These are phyloP conservation scores for Pichia kudriavzevii DNA, from an alignment of 1,139 yeast genomes.

Conservation along the genomic window DNA sequence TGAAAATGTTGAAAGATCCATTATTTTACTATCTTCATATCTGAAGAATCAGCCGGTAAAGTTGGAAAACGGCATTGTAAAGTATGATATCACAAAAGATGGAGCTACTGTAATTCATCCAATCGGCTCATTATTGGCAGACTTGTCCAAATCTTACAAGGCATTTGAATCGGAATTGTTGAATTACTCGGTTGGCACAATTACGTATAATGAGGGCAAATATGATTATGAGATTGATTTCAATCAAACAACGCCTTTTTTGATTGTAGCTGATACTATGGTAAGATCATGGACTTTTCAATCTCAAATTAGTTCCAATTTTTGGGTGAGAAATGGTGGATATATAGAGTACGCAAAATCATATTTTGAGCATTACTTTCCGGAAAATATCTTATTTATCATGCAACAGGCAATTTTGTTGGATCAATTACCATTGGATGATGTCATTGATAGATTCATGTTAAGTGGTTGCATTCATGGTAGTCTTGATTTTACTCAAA, in stretches of 20 bases:
- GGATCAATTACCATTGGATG: constrained; percentile 36
- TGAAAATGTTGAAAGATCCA: constrained; percentile 21
- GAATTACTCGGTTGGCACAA: constrained; percentile 6
- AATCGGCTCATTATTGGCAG: constrained; percentile 46
- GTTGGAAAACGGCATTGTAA: constrained; percentile 11
- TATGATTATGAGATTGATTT: constrained; percentile 18
- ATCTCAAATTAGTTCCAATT: constrained; percentile 69
- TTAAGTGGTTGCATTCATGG: constrained; percentile 46
- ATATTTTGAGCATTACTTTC: constrained; percentile 41
- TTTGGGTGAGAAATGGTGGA: constrained; percentile 77
- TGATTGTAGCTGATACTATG: constrained; percentile 46
- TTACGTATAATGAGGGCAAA: neutral
- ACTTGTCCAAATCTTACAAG: constrained; percentile 32
- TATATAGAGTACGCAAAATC: constrained; percentile 41
- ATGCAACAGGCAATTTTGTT: constrained; percentile 46
- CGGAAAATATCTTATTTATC: constrained; percentile 47
- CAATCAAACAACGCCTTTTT: constrained; percentile 21
- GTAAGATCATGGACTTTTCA: constrained; percentile 59
- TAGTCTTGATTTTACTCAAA: constrained; percentile 30
- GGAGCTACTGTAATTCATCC: constrained; percentile 52
- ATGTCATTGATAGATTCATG: constrained; percentile 58
- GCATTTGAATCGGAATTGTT: constrained; percentile 17
- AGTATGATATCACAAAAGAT: constrained; percentile 30
- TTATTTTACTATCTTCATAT: constrained; percentile 27
- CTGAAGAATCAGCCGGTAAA: constrained; percentile 19